These are phyloP conservation scores for Euryodendron excelsum DNA, from an alignment of 148 eudicot species.

Conservation along the genomic window DNA sequence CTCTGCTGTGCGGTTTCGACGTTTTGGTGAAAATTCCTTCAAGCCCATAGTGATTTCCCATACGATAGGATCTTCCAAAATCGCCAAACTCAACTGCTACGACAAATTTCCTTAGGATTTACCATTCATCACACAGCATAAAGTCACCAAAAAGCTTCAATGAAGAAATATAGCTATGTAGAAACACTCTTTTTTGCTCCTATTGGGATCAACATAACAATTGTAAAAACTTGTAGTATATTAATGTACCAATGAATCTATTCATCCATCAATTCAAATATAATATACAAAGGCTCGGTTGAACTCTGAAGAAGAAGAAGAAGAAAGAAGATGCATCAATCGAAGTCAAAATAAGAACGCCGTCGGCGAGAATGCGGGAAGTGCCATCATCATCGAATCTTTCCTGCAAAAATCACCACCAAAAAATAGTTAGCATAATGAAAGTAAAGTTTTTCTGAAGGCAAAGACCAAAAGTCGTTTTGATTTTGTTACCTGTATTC, in stretches of 20 bases:
- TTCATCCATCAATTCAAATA: background rate
- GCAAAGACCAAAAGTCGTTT: background rate
- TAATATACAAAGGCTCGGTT: background rate
- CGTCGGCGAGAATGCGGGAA: background rate
- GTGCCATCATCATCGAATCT: background rate
- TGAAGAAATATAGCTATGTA: background rate
- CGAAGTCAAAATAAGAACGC: background rate
- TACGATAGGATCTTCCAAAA: too few relatives aligned
- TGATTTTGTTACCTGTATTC: background rate
- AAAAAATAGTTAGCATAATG: background rate
- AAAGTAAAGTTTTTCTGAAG: background rate
- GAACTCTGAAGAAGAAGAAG: background rate
- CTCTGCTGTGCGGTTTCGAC: too few relatives aligned
- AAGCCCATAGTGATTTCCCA: too few relatives aligned
- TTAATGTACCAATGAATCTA: background rate
- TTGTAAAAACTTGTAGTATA: background rate
- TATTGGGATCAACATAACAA: background rate
- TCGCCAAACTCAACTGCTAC: background rate
- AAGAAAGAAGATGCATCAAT: background rate
- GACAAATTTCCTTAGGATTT: background rate
- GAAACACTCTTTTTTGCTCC: background rate
- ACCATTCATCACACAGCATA: background rate
- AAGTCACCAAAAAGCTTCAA: too few relatives aligned
- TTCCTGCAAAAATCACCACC: background rate
- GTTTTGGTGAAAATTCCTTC: too few relatives aligned